Evolutionary conservation across 495 filamentous ascomycete genomes (phyloP).

Genomic region (Gamarada debralockiae): DNA sequence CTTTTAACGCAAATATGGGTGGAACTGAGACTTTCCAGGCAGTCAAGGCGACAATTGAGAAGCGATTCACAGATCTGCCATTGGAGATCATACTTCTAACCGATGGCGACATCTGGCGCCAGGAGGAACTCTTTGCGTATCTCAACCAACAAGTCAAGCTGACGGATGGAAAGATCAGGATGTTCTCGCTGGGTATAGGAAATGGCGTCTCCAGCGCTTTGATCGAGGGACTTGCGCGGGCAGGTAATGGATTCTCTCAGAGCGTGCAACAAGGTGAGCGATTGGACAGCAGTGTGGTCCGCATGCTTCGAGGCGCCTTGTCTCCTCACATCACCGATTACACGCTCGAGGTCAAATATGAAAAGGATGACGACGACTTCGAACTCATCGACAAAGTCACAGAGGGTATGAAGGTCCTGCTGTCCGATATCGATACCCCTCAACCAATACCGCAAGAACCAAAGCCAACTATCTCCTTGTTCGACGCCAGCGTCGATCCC

Average conservation of each 20-base stretch:
- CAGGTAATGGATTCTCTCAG: slow-evolving; percentile 66
- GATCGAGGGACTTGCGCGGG: slow-evolving; percentile 62
- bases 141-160: slow-evolving; percentile 44
- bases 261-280: slow-evolving; percentile 52
- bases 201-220: slow-evolving; percentile 55
- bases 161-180: slow-evolving; percentile 47
- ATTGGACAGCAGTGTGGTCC: slow-evolving; percentile 59
- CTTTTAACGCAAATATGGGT: slow-evolving; percentile 52
- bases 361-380: slow-evolving; percentile 45
- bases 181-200: slow-evolving; percentile 68
- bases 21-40: slow-evolving; percentile 64
- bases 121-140: slow-evolving; percentile 50
- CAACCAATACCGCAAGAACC: not conserved
- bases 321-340: slow-evolving; percentile 58
- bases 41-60: slow-evolving; percentile 46
- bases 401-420: slow-evolving; percentile 33
- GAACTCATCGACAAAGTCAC: slow-evolving; percentile 53
- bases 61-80: slow-evolving; percentile 44
- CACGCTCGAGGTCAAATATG: slow-evolving; percentile 56
- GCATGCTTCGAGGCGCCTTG: slow-evolving; percentile 68
- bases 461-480: slow-evolving; percentile 53
- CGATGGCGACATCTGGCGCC: slow-evolving; percentile 66
- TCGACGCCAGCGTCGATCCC: slow-evolving; percentile 41
- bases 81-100: slow-evolving; percentile 67
- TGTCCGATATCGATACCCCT: slow-evolving; percentile 19